phyloP scores from a whole-genome alignment of 176 grass and related monocot species.

The Pharus latifolius region DNA sequence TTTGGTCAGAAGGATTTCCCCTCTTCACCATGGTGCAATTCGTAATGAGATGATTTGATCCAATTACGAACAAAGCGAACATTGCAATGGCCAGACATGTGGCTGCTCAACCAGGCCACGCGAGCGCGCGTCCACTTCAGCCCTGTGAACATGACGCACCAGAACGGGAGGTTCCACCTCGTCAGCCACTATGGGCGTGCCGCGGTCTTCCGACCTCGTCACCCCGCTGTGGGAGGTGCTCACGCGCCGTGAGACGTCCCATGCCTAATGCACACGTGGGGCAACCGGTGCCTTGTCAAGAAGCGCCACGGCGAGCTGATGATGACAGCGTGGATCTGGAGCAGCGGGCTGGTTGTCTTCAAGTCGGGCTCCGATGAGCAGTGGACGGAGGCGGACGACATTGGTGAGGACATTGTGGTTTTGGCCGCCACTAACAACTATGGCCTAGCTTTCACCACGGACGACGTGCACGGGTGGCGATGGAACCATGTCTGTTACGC shows the following conservation, averaged over 20 bases:
- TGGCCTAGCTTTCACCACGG: not conserved
- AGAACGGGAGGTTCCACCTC: not conserved
- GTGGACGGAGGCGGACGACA: conserved; percentile 5
- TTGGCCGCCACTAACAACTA: not conserved
- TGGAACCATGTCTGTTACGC: not conserved
- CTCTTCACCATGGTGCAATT: too few species aligned
- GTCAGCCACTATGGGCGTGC: conserved; percentile 7
- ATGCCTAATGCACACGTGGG: not conserved
- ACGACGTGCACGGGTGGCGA: not conserved
- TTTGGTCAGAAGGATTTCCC: too few species aligned
- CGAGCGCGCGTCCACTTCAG: not conserved
- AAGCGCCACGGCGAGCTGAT: not conserved
- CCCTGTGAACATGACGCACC: not conserved
- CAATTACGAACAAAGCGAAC: too few species aligned
- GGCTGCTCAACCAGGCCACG: conserved; percentile 22
- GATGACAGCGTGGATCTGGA: not conserved
- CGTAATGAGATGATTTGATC: too few species aligned
- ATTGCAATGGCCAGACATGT: conserved; percentile 17
- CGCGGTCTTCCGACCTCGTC: not conserved
- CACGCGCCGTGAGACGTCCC: not conserved
- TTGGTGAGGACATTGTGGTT: not conserved
- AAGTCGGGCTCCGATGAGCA: not conserved
- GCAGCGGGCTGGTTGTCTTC: not conserved
- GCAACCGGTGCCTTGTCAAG: conserved; percentile 6
- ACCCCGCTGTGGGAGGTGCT: not conserved